Evolutionary conservation across 2,329 filamentous ascomycete genomes (phyloP).

Genomic region (Alternaria sp.): DNA sequence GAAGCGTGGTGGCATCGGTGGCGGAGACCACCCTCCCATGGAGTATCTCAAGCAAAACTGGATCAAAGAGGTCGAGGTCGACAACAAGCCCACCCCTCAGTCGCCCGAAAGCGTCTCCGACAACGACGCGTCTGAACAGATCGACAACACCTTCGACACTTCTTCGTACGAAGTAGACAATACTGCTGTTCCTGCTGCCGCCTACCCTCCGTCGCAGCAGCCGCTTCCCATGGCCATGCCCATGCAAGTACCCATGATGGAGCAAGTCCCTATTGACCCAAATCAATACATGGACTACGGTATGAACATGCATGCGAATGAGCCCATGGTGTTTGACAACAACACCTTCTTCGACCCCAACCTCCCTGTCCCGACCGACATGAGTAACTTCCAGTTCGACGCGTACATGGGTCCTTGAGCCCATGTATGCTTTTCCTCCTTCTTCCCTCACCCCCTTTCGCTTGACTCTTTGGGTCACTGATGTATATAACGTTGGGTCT

Average conservation of each 20-base stretch:
- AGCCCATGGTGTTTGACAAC: slow-evolving; percentile 26
- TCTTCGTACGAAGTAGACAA: slow-evolving; percentile 13
- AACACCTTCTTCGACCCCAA: slow-evolving; percentile 28
- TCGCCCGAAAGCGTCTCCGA: slow-evolving; percentile 35
- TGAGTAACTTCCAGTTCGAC: slow-evolving; percentile 37
- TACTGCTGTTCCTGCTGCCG: neutral
- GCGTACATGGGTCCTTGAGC: slow-evolving; percentile 25
- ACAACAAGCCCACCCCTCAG: slow-evolving; percentile 22
- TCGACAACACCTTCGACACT: slow-evolving; percentile 13
- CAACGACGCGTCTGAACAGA: slow-evolving; percentile 20
- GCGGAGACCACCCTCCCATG: slow-evolving; percentile 67
- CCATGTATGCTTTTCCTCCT: slow-evolving; percentile 3
- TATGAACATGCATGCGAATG: slow-evolving; percentile 28
- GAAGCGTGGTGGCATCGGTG: slow-evolving; percentile 66
- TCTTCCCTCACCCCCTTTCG: neutral
- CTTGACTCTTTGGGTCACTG: neutral
- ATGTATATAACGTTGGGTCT: slow-evolving; percentile 18
- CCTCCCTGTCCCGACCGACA: slow-evolving; percentile 12
- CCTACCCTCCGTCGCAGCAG: slow-evolving; percentile 18
- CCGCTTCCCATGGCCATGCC: slow-evolving; percentile 11
- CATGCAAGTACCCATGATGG: slow-evolving; percentile 8
- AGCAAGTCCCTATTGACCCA: slow-evolving; percentile 20
- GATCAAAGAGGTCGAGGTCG: slow-evolving; percentile 64
- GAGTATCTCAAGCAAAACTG: slow-evolving; percentile 64
- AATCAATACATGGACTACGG: slow-evolving; percentile 28